A percentile compares a stretch with the other conserved stretches of the same genome.
These are phyloP conservation scores for Croton setiger DNA, from an alignment of 441 rosid genomes.

Conservation along the genomic window DNA sequence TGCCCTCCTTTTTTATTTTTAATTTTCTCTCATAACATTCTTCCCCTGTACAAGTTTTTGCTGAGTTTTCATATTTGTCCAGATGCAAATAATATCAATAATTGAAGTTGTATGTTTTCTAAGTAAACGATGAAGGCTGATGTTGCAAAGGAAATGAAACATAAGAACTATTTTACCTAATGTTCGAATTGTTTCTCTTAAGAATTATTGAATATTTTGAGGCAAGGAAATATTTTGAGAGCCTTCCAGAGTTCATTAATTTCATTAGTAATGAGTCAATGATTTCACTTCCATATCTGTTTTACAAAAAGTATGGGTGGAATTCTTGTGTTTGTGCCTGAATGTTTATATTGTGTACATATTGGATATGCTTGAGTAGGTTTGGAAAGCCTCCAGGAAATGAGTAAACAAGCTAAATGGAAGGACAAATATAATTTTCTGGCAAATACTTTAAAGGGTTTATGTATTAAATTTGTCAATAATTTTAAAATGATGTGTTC, in stretches of 20 bases:
- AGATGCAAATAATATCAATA: background rate
- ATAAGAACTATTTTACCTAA: background rate
- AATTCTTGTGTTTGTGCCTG: background rate
- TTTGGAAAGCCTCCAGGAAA: background rate
- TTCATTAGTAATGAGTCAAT: background rate
- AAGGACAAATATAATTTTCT: background rate
- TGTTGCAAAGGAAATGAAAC: background rate
- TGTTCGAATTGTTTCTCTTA: background rate
- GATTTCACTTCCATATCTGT: background rate
- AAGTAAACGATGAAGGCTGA: background rate
- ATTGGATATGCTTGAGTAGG: background rate
- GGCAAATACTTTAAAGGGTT: background rate
- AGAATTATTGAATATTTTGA: too few relatives aligned
- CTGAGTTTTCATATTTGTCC: background rate
- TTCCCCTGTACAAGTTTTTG: background rate
- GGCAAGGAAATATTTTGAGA: too few relatives aligned
- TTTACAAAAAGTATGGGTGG: background rate
- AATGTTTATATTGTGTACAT: background rate
- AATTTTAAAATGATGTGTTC: background rate
- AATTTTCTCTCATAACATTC: background rate
- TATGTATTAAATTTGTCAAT: background rate
- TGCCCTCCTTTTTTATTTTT: background rate
- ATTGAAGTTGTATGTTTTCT: background rate
- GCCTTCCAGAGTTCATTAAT: too few relatives aligned
- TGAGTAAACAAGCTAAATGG: conserved; percentile 1